These are phyloP conservation scores for Rutidosis leptorrhynchoides DNA, from an alignment of 129 eudicot species.

Conservation along the genomic window DNA sequence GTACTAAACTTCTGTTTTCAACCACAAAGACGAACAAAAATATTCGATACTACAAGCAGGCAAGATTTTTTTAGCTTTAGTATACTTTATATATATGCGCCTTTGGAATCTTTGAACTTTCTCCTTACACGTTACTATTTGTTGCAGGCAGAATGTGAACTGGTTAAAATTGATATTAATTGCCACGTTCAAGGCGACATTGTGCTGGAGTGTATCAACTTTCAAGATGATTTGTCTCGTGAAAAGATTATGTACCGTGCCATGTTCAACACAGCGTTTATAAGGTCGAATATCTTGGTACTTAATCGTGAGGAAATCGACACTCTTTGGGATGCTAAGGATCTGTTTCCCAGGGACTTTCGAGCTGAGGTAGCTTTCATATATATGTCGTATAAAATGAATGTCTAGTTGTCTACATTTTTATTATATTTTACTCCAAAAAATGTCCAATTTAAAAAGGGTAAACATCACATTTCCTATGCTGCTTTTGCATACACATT, in stretches of 20 bases:
- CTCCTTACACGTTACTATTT: slow-evolving; percentile 7
- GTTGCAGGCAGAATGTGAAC: slow-evolving; percentile 77
- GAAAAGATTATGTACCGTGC: slow-evolving; percentile 81
- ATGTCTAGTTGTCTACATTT: too few species aligned
- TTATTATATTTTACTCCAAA: too few species aligned
- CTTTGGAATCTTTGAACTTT: background rate
- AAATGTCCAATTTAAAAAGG: background rate
- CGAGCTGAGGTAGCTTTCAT: slow-evolving; percentile 66
- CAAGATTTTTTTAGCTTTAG: too few species aligned
- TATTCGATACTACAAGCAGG: slow-evolving; percentile 14
- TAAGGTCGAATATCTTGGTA: slow-evolving; percentile 91
- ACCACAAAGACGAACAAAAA: slow-evolving; percentile 6
- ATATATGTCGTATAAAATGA: too few species aligned
- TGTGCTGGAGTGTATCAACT: slow-evolving; percentile 73
- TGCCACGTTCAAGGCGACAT: slow-evolving; percentile 90
- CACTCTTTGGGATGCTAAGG: slow-evolving; percentile 75
- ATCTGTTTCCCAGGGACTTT: slow-evolving; percentile 74
- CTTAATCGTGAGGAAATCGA: slow-evolving; percentile 88
- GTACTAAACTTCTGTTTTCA: slow-evolving; percentile 6
- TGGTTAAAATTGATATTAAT: slow-evolving; percentile 79
- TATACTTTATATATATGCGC: background rate
- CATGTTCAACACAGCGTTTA: slow-evolving; percentile 90
- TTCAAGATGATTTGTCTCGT: slow-evolving; percentile 58
- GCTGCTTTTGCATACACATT: too few species aligned
- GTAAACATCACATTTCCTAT: too few species aligned